Base-by-base conservation (phyloP, 2,329 filamentous ascomycete genomes). In the Verticillium nonalfalfae region DNA sequence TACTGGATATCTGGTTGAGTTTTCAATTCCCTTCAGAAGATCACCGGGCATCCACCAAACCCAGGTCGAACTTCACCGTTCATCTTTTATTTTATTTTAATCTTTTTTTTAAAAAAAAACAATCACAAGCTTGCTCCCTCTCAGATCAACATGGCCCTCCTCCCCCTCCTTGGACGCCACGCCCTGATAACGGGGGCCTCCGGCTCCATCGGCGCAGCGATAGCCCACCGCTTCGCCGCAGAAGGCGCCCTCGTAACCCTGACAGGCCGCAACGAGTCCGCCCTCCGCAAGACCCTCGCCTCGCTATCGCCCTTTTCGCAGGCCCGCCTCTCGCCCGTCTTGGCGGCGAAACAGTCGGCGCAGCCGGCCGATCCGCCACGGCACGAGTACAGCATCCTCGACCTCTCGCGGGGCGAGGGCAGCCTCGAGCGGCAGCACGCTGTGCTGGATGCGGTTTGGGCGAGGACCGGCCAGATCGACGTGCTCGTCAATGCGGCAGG, bases 401-500 rank as follows among this genome's bases (percentile, higher is more conserved):
- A 66, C 39, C 57, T 66, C n/a, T 64, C 64, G 31, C 26, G n/a
- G 1, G 7, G 35, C 21, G 58, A 54, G 31, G 39, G 45, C 33
- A 58, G 55, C 14, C 56, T 63, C 52, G 54, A 45, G 18, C 60
- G 56, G 14, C 61, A 64, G 34, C 59, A 66, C 11, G 60, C 61
- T 34, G 45, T 63, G 4, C 52, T 66, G 13, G 61, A 66, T 36
- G 56, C 45, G 36, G 65, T 66, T 13, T 66, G 64, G 64, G 59
- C 59, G 56, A 58, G 63, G 18, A 66, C 64, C 15, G 64, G 64
- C 36, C 64, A 66, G 60, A 67, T 78, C 9, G 80, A 85, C 68
- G 78, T 94, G 35, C 82, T 96, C 1, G 82, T 96, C 65, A 96
- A 96, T 70, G 90, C 90, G 33, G 92, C 92, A 0, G 93, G 92